Evolutionary conservation across 164 flowering plant species (phyloP).

Genomic region (Umbilicus rupestris): DNA sequence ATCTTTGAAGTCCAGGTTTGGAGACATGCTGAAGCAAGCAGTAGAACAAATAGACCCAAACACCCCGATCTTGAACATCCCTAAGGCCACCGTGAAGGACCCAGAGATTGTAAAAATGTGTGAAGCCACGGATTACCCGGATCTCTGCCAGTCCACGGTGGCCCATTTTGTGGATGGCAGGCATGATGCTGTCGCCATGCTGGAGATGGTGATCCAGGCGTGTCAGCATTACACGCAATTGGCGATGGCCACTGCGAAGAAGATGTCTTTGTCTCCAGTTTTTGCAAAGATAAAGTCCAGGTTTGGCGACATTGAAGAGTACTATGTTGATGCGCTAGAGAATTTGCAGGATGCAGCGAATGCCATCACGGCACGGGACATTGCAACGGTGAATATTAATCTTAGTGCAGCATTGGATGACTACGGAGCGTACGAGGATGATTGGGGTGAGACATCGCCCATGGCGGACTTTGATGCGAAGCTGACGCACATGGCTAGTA

Average conservation of each 20-base stretch:
- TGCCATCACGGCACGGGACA: conserved; percentile 17
- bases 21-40: neutral
- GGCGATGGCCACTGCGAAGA: conserved; percentile 7
- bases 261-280: neutral
- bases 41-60: neutral
- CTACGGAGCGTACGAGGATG: conserved; percentile 27
- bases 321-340: conserved; percentile 19
- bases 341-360: conserved; percentile 20
- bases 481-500: conserved; percentile 32
- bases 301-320: conserved; percentile 20
- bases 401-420: conserved; percentile 36
- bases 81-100: neutral
- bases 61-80: neutral
- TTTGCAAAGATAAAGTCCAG: neutral
- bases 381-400: conserved; percentile 27
- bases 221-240: conserved; percentile 10
- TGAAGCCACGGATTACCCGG: conserved; percentile 22
- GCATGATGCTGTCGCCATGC: conserved; percentile 14
- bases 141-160: conserved; percentile 19
- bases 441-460: conserved; percentile 13
- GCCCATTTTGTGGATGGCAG: conserved; percentile 17
- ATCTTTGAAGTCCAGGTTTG: neutral
- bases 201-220: conserved; percentile 20
- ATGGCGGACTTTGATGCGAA: conserved; percentile 11
- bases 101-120: conserved; percentile 20